Percentiles rank a stretch among this genome's conserved stretches.
Evolutionary conservation across 2,329 filamentous ascomycete genomes (phyloP).

Genomic region (Botryotinia calthae): DNA sequence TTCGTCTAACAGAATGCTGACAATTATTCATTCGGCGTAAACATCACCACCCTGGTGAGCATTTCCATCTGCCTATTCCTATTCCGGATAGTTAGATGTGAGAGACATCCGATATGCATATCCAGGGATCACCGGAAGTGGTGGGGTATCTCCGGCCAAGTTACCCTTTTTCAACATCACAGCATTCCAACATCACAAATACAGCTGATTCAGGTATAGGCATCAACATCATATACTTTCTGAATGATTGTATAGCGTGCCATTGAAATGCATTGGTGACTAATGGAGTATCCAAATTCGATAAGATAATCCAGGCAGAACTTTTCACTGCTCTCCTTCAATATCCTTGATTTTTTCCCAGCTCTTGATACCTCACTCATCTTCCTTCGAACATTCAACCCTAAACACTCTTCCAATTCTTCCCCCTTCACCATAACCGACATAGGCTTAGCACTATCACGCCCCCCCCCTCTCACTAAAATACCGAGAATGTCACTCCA

Average conservation of each 20-base stretch:
- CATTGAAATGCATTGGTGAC: not conserved
- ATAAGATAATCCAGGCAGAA: not conserved
- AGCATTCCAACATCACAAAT: not conserved
- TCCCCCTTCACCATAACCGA: not conserved
- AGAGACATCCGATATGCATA: not conserved
- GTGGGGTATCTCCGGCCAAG: not conserved
- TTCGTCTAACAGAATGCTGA: not conserved
- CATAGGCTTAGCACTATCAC: not conserved
- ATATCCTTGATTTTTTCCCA: accelerated
- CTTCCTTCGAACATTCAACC: not conserved
- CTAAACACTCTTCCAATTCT: not conserved
- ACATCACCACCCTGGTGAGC: not conserved
- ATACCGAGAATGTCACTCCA: not conserved
- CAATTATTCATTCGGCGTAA: not conserved
- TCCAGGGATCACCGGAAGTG: not conserved
- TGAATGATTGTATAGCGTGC: not conserved
- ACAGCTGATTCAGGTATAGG: not conserved
- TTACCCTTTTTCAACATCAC: not conserved
- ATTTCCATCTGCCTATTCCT: not conserved
- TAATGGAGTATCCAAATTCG: accelerated
- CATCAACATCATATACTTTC: not conserved
- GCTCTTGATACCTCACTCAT: not conserved
- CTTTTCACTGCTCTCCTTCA: not conserved
- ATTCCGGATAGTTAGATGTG: not conserved
- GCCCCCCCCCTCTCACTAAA: not conserved